phyloP scores from a whole-genome alignment of 768 basidiomycete genomes.

The Lentinus brumalis region DNA sequence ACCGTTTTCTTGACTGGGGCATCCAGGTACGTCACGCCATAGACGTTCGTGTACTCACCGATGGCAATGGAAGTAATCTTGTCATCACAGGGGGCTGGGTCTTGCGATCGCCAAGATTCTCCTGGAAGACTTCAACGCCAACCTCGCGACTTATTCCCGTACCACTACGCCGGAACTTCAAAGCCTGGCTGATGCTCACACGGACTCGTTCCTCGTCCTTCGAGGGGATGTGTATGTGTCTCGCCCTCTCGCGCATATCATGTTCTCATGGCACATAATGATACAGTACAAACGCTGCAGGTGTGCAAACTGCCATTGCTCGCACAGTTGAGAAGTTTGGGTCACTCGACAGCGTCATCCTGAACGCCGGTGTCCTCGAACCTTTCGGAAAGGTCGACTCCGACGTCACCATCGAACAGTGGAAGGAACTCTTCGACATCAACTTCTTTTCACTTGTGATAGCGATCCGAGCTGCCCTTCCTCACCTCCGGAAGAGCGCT shows the following conservation, averaged over 20 bases:
- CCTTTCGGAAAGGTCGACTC: conserved; percentile 65
- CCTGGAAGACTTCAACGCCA: conserved; percentile 59
- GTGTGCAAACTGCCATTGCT: conserved; percentile 53
- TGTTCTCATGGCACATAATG: conserved; percentile 1
- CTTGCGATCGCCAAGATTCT: conserved; percentile 74
- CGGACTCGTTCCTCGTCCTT: conserved; percentile 48
- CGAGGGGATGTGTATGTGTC: conserved; percentile 76
- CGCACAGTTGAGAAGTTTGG: conserved; percentile 55
- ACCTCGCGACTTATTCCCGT: conserved; percentile 78
- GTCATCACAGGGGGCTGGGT: conserved; percentile 60
- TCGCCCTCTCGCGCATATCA: neutral
- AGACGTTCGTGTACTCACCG: neutral
- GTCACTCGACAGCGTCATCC: conserved; percentile 71
- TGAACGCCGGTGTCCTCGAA: conserved; percentile 83
- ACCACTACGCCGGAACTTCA: conserved; percentile 63
- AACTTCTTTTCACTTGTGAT: conserved; percentile 87
- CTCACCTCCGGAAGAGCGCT: conserved; percentile 63
- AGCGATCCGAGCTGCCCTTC: conserved; percentile 66
- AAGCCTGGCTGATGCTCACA: conserved; percentile 44
- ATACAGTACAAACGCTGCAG: conserved; percentile 59
- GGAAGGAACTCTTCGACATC: conserved; percentile 78
- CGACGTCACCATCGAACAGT: conserved; percentile 51
- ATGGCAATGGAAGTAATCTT: conserved; percentile 9
- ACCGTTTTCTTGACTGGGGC: conserved; percentile 85
- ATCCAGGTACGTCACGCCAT: conserved; percentile 55